Conservation (phyloP, 108 stramenopile genomes). For the Skeletonema costatum region DNA sequence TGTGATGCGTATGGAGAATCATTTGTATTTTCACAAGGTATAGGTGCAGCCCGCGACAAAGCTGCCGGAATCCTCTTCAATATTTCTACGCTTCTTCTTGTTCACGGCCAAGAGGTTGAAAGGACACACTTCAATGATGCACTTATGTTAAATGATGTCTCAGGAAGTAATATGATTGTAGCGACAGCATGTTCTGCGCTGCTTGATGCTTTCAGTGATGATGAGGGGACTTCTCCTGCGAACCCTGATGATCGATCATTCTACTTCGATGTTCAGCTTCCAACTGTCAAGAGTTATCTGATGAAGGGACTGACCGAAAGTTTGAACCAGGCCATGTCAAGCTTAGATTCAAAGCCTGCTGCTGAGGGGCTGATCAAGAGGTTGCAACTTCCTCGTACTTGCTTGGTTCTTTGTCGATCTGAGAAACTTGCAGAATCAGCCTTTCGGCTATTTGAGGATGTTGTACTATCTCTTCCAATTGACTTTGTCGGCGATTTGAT, state of each 20-base stretch:
- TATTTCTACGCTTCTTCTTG: conserved; percentile 38
- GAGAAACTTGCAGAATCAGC: conserved; percentile 57
- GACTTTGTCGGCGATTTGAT: conserved; percentile 59
- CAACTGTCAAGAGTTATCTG: conserved; percentile 59
- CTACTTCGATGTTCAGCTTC: conserved; percentile 48
- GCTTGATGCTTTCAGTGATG: conserved; percentile 47
- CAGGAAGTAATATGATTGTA: conserved; percentile 15
- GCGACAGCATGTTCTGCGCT: conserved; percentile 49
- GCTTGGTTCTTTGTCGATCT: conserved; percentile 64
- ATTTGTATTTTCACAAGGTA: conserved; percentile 41
- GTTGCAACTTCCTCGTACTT: conserved; percentile 66
- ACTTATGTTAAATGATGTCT: conserved; percentile 46
- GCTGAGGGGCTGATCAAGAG: conserved; percentile 51
- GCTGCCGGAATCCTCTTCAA: conserved; percentile 56
- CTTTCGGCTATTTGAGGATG: conserved; percentile 56
- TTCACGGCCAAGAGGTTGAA: not conserved
- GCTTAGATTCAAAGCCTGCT: conserved; percentile 29
- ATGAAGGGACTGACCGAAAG: conserved; percentile 54
- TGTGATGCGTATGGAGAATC: conserved; percentile 50
- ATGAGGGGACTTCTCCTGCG: conserved; percentile 13
- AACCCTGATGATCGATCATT: conserved; percentile 29
- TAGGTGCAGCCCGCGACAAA: conserved; percentile 35
- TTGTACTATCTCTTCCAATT: conserved; percentile 49
- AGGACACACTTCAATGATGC: conserved; percentile 54
- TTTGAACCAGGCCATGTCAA: conserved; percentile 45